Percentiles rank a stretch among this genome's conserved stretches.
These are phyloP conservation scores for Priceomyces castillae DNA, from an alignment of 805 yeast genomes.

Conservation along the genomic window DNA sequence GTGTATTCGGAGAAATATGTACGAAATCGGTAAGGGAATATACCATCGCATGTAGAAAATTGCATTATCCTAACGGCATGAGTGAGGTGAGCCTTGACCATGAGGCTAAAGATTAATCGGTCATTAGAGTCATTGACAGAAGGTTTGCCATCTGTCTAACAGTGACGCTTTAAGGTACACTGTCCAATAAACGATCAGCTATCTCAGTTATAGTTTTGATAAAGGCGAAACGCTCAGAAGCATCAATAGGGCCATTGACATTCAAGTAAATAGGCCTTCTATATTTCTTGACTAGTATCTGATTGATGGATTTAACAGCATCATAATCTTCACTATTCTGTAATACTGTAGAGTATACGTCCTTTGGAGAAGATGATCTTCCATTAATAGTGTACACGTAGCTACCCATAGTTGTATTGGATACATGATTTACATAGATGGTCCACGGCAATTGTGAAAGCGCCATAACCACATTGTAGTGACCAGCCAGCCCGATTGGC, in stretches of 20 bases:
- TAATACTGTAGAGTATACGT: slow-evolving; percentile 20
- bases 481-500: slow-evolving; percentile 2
- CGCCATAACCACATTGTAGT: slow-evolving; percentile 4
- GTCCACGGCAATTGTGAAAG: slow-evolving; percentile 22
- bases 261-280: slow-evolving; percentile 30
- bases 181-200: background rate
- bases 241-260: slow-evolving; percentile 21
- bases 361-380: slow-evolving; percentile 3
- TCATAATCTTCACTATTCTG: slow-evolving; percentile 17
- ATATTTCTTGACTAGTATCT: slow-evolving; percentile 22
- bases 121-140: no score
- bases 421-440: slow-evolving; percentile 27
- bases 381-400: slow-evolving; percentile 30
- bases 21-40: background rate
- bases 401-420: slow-evolving; percentile 22
- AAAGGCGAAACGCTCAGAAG: background rate
- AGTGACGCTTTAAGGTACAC: background rate
- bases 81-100: no score
- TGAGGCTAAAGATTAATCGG: no score
- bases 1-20: background rate
- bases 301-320: slow-evolving; percentile 19
- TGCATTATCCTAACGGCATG: no score
- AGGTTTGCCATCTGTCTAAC: no score
- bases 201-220: background rate
- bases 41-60: no score